A percentile compares a stretch with the other conserved stretches of the same genome.
Conservation (phyloP, 2,329 filamentous ascomycete species). For the Fonsecaea pedrosoi region DNA sequence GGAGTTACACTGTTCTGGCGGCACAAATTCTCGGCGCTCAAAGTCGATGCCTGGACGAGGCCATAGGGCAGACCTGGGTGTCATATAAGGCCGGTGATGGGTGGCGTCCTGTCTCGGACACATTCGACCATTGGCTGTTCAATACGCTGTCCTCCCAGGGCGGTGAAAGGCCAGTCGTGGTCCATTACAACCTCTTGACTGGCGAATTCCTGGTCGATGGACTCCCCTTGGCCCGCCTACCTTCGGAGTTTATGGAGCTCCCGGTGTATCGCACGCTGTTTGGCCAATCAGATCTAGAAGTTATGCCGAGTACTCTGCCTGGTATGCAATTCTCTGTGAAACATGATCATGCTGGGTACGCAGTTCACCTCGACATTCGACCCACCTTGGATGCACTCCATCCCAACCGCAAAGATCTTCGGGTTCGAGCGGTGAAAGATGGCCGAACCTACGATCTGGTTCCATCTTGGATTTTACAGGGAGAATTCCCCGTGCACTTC, state of each 20-base stretch:
- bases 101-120: constrained; percentile 15
- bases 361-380: constrained; percentile 38
- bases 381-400: too few species aligned
- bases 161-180: constrained; percentile 15
- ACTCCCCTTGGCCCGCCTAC: constrained; percentile 57
- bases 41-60: constrained; percentile 34
- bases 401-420: background rate
- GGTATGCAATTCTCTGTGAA: constrained; percentile 21
- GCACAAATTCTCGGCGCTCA: constrained; percentile 25
- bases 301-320: constrained; percentile 48
- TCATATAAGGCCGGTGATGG: constrained; percentile 15
- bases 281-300: constrained; percentile 51
- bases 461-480: constrained; percentile 42
- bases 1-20: constrained; percentile 12
- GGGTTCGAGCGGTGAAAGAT: constrained; percentile 7
- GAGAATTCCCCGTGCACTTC: constrained; percentile 46
- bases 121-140: constrained; percentile 44
- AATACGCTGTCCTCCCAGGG: too few species aligned
- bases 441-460: constrained; percentile 44
- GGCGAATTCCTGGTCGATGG: constrained; percentile 61
- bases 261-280: constrained; percentile 55
- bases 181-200: constrained; percentile 60
- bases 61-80: constrained; percentile 35
- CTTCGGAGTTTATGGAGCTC: constrained; percentile 53
- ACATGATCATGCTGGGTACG: constrained; percentile 30